Evolutionary conservation across 2,329 filamentous ascomycete species (phyloP).

Genomic region (Penicillium hesseltinei): DNA sequence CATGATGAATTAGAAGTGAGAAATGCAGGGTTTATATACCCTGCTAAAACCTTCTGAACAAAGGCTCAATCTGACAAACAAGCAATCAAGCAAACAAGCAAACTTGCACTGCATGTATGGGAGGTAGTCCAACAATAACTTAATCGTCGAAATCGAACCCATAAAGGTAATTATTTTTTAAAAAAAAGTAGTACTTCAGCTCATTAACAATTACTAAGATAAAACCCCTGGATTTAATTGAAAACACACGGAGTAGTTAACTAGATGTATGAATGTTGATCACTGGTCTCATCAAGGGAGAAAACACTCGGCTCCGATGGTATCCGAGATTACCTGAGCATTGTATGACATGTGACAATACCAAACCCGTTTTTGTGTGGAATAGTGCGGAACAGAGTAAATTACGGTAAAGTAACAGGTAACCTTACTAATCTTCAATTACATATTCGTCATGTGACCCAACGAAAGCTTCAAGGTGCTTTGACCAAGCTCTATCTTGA

Average conservation of each 20-base stretch:
- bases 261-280: not conserved
- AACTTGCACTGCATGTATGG: too few species aligned
- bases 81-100: too few species aligned
- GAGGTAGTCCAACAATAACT: too few species aligned
- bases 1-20: too few species aligned
- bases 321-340: slow-evolving; percentile 17
- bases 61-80: too few species aligned
- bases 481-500: slow-evolving; percentile 9
- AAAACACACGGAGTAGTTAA: not conserved
- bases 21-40: too few species aligned
- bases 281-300: slow-evolving; percentile 2
- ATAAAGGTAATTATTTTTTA: too few species aligned
- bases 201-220: not conserved
- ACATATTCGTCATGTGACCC: not conserved
- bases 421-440: too few species aligned
- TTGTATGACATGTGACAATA: not conserved
- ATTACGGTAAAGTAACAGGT: not conserved
- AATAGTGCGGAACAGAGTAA: not conserved
- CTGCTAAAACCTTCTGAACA: too few species aligned
- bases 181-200: too few species aligned
- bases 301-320: slow-evolving; percentile 12
- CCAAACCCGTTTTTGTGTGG: not conserved
- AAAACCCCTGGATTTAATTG: not conserved
- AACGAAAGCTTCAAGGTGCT: not conserved
- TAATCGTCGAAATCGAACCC: too few species aligned